phyloP scores from a whole-genome alignment of 305 asterid genomes.

The Plantago coronopus region DNA sequence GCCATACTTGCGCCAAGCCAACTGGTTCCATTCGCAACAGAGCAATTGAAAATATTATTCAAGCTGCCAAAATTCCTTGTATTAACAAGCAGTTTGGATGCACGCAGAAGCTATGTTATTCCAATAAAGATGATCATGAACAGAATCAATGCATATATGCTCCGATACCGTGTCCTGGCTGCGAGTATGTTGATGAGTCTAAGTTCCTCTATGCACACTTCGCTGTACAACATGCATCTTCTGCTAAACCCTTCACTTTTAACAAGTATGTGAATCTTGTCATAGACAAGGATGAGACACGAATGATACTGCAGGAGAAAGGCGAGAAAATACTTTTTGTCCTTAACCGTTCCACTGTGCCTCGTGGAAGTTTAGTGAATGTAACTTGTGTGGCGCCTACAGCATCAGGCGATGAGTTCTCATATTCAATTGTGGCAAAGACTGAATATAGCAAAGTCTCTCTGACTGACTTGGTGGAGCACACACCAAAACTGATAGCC shows the following conservation, averaged over 20 bases:
- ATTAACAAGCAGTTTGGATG: slow-evolving; percentile 50
- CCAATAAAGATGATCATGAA: slow-evolving; percentile 34
- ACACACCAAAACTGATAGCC: slow-evolving; percentile 30
- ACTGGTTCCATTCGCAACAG: slow-evolving; percentile 67
- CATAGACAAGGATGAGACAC: not conserved
- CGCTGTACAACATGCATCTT: slow-evolving; percentile 21
- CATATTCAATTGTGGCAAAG: slow-evolving; percentile 34
- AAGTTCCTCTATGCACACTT: slow-evolving; percentile 43
- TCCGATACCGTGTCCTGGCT: slow-evolving; percentile 46
- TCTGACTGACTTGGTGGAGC: slow-evolving; percentile 33
- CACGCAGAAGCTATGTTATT: slow-evolving; percentile 35
- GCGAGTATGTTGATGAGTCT: slow-evolving; percentile 34
- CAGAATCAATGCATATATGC: slow-evolving; percentile 25
- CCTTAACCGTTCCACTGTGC: slow-evolving; percentile 33
- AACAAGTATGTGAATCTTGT: not conserved
- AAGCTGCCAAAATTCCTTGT: slow-evolving; percentile 45
- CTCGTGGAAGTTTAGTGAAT: slow-evolving; percentile 35
- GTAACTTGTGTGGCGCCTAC: slow-evolving; percentile 47
- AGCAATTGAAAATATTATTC: slow-evolving; percentile 69
- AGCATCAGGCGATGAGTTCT: slow-evolving; percentile 25
- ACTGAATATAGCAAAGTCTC: slow-evolving; percentile 39
- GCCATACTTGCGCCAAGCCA: slow-evolving; percentile 55
- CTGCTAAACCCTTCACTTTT: slow-evolving; percentile 21
- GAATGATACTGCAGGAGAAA: slow-evolving; percentile 38
- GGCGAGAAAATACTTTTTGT: slow-evolving; percentile 29